Percentiles rank a stretch among this genome's conserved stretches.
phyloP scores from a whole-genome alignment of 192 early-diverging fungal genomes.

The Coemansia sp. region DNA sequence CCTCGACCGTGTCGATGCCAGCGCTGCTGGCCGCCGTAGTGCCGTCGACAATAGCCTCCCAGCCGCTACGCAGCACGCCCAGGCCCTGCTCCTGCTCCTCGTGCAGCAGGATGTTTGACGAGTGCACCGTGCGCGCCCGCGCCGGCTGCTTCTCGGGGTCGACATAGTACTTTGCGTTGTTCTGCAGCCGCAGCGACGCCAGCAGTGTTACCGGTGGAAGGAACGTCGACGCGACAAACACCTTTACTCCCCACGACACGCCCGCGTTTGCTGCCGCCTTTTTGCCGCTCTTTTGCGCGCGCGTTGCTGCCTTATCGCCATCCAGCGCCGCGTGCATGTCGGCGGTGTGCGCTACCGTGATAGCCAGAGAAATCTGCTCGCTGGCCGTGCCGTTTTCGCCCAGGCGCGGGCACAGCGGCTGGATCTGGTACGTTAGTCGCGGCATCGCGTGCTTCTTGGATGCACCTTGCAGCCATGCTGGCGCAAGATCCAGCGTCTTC shows the following conservation, averaged over 20 bases:
- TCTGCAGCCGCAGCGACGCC: slow-evolving; percentile 46
- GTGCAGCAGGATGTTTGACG: slow-evolving; percentile 50
- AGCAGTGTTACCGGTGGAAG: slow-evolving; percentile 47
- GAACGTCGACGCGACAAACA: slow-evolving; percentile 37
- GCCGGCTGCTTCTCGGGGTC: slow-evolving; percentile 41
- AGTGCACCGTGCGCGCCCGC: slow-evolving; percentile 28
- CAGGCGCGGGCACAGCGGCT: slow-evolving; percentile 36
- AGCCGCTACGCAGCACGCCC: slow-evolving; percentile 50
- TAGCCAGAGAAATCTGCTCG: slow-evolving; percentile 44
- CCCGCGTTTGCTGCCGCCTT: background rate
- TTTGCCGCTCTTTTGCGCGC: slow-evolving; percentile 3
- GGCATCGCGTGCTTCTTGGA: slow-evolving; percentile 19
- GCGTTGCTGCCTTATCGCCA: background rate
- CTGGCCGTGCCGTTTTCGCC: slow-evolving; percentile 20
- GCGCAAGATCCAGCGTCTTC: slow-evolving; percentile 22
- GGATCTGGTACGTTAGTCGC: slow-evolving; percentile 45
- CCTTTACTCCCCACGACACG: slow-evolving; percentile 35
- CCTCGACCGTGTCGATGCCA: slow-evolving; percentile 5
- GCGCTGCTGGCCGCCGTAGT: slow-evolving; percentile 2
- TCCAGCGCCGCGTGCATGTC: slow-evolving; percentile 29
- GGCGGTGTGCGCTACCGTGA: slow-evolving; percentile 41
- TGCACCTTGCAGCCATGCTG: slow-evolving; percentile 20
- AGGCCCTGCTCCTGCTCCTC: slow-evolving; percentile 54
- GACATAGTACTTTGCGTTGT: slow-evolving; percentile 51
- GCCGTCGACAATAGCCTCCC: slow-evolving; percentile 50